Conservation (phyloP, 768 basidiomycete genomes). For the Amanita subjunquillea region DNA sequence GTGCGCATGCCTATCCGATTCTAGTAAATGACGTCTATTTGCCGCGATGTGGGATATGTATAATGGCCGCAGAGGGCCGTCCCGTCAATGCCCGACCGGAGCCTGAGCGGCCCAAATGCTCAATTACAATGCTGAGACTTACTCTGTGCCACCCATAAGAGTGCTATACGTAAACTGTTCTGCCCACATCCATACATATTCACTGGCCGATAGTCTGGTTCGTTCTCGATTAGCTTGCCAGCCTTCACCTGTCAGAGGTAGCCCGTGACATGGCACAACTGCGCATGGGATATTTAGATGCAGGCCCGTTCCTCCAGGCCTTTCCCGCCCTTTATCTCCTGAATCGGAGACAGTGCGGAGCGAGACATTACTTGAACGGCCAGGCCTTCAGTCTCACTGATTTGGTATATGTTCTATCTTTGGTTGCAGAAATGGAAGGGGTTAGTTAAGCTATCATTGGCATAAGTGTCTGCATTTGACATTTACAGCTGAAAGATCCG, state of each 20-base stretch:
- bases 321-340: not conserved
- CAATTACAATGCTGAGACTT: not conserved
- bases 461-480: not conserved
- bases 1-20: not conserved
- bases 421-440: not conserved
- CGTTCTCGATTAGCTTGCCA: not conserved
- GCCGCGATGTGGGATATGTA: not conserved
- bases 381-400: not conserved
- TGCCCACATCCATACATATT: too few relatives aligned
- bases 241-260: not conserved
- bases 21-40: not conserved
- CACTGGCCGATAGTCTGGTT: not conserved
- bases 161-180: not conserved
- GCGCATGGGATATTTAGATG: not conserved
- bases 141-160: not conserved
- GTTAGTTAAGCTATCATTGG: not conserved
- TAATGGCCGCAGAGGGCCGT: not conserved
- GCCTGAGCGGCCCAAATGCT: not conserved
- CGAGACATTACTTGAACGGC: not conserved
- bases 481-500: not conserved
- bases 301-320: not conserved
- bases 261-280: not conserved
- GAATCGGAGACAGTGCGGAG: not conserved
- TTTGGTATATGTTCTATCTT: not conserved
- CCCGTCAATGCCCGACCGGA: not conserved